Base-by-base conservation (phyloP, 257 asterid genomes). In the Solanum sparsipilum region DNA sequence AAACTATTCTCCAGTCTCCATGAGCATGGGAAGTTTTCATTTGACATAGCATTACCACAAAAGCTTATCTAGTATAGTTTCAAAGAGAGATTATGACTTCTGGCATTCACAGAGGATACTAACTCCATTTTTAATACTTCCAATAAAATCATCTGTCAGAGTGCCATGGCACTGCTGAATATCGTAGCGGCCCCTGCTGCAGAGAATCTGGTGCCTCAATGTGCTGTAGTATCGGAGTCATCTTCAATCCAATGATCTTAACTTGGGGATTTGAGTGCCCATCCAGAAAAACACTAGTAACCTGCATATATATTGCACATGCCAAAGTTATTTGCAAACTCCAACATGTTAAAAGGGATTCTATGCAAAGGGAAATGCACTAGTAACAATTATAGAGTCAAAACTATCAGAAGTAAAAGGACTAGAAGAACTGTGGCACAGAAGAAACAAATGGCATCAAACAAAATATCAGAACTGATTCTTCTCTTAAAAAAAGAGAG, bases 201-300 rank as follows among this genome's bases (percentile, higher is more conserved):
- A 92, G 89, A 79, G 90, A 87, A 89, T 93, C 93, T 12, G 97
- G 96, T 84, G 87, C 92, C 25, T 91, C 90, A 11, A 94, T 89
- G 89, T 94, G 91, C 71, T 93, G 88, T 9, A 94, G 87, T 63
- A 95, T 13, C 5, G 92, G 92, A 9, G 89, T 92, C 95, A 92
- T 89, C 94, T 95, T 95, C 92, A 93, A 27, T 86, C 98, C 99
- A 68, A 97, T 87, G 31, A 97, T 76, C 86, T 92, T 92, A 60
- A 97, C 98, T 46, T 87, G 91, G 83, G 91, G 89, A 86, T 97
- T 97, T 35, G 98, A 94, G 90, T 97, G 97, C 25, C 99, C 99
- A 85, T 91, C 93, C n/a, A 94, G 48, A 88, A 97, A 94, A 65
- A 90, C 95, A 88, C 89, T 84, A 15, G 95, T 95, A 34, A 94